Base-by-base conservation (phyloP, 164 flowering plant species). In the Chimonanthus praecox region DNA sequence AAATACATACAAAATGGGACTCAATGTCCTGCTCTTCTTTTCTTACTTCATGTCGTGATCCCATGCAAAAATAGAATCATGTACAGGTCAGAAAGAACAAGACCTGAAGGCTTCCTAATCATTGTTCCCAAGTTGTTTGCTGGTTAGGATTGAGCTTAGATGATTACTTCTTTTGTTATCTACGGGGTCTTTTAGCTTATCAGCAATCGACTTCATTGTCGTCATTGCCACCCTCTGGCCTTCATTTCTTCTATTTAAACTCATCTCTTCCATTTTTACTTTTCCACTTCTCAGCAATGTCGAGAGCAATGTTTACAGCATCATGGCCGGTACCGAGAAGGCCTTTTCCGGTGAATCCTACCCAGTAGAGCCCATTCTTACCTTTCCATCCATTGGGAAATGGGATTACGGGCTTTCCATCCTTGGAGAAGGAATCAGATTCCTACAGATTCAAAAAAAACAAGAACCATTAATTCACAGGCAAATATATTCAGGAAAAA, bases 301-400 rank as follows among this genome's bases (percentile, higher is more conserved):
- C 96, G 58, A 76, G 78, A 50, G 92, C 84, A 13, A 87, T 85
- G 72, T 77, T 86, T 3, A 78, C 77, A n/a, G 96, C 93, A 71
- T 90, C 95, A 11, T 80, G 43, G 18, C 89, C 84, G 63, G 89
- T 90, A 73, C 95, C 95, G 9, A 88, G 85, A 43, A 90, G 81
- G 1, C 95, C 95, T 85, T 83, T 89, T 68, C 82, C 87, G 49
- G 91, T 84, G 81, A 90, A 90, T 70, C 95, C 95, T 50, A 86
- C 95, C 73, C 90, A 88, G 75, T 90, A 89, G 2, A 90, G 78
- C 51, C 95, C 95, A 15, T 74, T 78, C 21, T 84, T 79, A 1
- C 90, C 93, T 80, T 88, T 88, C 95, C 95, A 89, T 3, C 87
- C 86, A 80, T 87, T 83, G 63, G 91, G 91, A 73, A 85, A 84